A percentile compares a stretch with the other conserved stretches of the same genome.
These are phyloP conservation scores for Solanum ossicruentum DNA, from an alignment of 257 asterid species.

Conservation along the genomic window DNA sequence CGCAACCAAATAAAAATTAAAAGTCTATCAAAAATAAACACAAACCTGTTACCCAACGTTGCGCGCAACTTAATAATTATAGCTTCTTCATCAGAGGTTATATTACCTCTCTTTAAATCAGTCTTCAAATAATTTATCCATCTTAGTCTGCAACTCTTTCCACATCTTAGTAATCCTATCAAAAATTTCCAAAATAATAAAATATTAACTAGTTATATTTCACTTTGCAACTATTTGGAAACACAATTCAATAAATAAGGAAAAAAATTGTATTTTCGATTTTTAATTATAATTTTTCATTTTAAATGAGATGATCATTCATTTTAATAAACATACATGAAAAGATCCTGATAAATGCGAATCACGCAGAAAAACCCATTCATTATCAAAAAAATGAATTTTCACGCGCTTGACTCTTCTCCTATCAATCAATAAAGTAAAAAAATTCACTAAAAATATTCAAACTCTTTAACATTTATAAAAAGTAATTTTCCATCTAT, in stretches of 20 bases:
- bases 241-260: background rate
- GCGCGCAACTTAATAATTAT: constrained; percentile 56
- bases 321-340: background rate
- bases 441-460: background rate
- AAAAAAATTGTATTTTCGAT: background rate
- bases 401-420: background rate
- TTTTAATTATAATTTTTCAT: background rate
- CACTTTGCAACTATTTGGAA: background rate
- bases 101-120: constrained; percentile 74
- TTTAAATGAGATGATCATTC: background rate
- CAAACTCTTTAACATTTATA: background rate
- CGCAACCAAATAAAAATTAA: too few relatives aligned
- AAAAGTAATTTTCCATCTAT: too few relatives aligned
- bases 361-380: too few relatives aligned
- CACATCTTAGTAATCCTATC: constrained; percentile 66
- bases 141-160: constrained; percentile 79
- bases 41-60: constrained; percentile 73
- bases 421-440: background rate
- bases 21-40: too few relatives aligned
- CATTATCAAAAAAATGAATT: too few relatives aligned
- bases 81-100: constrained; percentile 52
- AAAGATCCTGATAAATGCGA: too few relatives aligned
- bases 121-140: constrained; percentile 87
- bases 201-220: background rate
- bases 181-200: background rate